Evolutionary conservation across 73 alveolate genomes (phyloP).

Genomic region (Paramecium biaurelia): DNA sequence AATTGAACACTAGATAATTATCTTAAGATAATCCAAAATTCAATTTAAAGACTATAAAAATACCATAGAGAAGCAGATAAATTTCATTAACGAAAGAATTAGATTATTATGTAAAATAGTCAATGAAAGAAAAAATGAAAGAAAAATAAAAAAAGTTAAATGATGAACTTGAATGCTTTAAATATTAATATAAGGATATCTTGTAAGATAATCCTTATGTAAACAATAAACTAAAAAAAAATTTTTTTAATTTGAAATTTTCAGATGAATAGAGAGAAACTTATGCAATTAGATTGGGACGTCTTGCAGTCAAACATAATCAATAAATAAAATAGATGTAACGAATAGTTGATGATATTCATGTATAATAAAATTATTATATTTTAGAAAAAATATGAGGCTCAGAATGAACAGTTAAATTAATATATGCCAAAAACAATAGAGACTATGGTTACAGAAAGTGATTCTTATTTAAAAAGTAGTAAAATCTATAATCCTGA

Average conservation of each 20-base stretch:
- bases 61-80: slow-evolving; percentile 15
- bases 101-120: background rate
- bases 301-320: background rate
- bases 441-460: background rate
- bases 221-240: background rate
- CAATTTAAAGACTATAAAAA: background rate
- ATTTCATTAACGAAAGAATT: background rate
- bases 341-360: background rate
- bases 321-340: background rate
- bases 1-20: background rate
- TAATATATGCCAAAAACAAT: background rate
- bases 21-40: background rate
- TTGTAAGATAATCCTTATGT: background rate
- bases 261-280: slow-evolving; percentile 11
- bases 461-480: background rate
- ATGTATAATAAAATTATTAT: background rate
- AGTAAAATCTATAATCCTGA: background rate
- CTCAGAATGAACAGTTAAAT: background rate
- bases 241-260: background rate
- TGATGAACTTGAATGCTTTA: background rate
- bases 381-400: background rate
- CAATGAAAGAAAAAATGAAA: background rate
- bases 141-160: background rate
- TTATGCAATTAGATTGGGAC: background rate
- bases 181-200: background rate